These are phyloP conservation scores for Piromyces finnis DNA, from an alignment of 192 early-diverging fungal species.

Conservation along the genomic window DNA sequence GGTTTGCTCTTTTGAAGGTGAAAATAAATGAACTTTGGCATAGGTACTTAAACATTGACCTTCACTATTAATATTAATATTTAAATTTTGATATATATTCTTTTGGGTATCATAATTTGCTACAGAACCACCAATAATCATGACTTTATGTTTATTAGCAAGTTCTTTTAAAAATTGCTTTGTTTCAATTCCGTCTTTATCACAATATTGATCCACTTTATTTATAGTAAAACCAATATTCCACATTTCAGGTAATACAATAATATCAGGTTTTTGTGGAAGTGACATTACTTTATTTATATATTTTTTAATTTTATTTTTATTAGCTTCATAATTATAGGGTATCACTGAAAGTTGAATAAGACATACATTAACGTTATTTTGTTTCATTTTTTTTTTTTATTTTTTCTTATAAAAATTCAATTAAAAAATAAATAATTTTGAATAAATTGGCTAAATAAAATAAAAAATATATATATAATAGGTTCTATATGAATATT, in stretches of 20 bases:
- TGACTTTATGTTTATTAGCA: background rate
- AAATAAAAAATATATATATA: too few relatives aligned
- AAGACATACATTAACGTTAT: background rate
- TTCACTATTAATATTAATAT: background rate
- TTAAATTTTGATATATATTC: background rate
- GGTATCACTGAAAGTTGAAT: background rate
- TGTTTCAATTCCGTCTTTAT: background rate
- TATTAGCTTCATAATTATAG: background rate
- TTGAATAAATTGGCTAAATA: too few relatives aligned
- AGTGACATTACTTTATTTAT: background rate
- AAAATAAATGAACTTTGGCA: background rate
- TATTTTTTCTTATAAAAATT: too few relatives aligned
- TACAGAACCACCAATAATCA: background rate
- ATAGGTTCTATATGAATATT: too few relatives aligned
- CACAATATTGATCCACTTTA: background rate
- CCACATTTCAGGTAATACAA: background rate
- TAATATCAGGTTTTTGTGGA: background rate
- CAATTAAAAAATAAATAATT: too few relatives aligned
- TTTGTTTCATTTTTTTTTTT: background rate
- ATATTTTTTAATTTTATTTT: background rate
- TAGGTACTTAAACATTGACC: background rate
- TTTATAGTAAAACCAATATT: background rate
- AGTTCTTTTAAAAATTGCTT: background rate
- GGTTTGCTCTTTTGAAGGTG: background rate
- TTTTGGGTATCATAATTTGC: background rate